phyloP scores from a whole-genome alignment of 2,329 filamentous ascomycete species.

The Pseudocercospora ulei region DNA sequence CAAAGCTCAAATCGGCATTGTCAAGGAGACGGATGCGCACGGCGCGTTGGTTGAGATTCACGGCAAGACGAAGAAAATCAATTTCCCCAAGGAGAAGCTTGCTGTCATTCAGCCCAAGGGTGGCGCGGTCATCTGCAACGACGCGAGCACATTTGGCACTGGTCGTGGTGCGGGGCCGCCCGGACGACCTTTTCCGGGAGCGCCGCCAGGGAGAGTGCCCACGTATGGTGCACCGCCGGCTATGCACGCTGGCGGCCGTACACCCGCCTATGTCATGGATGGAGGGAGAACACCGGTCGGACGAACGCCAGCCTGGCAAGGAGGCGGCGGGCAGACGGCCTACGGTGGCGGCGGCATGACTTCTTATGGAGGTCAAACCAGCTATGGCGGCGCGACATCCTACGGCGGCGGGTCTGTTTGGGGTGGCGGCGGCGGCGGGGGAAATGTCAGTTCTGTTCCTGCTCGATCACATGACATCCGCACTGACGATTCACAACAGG shows the following conservation, averaged over 20 bases:
- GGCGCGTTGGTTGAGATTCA: slow-evolving; percentile 86
- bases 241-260: slow-evolving; percentile 52
- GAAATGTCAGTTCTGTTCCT: slow-evolving; percentile 40
- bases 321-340: slow-evolving; percentile 37
- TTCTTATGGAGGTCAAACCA: slow-evolving; percentile 46
- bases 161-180: slow-evolving; percentile 19
- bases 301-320: slow-evolving; percentile 40
- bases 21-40: slow-evolving; percentile 84
- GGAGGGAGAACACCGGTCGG: slow-evolving; percentile 52
- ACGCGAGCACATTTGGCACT: slow-evolving; percentile 30
- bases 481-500: slow-evolving; percentile 23
- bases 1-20: slow-evolving; percentile 88
- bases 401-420: slow-evolving; percentile 44
- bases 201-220: slow-evolving; percentile 51
- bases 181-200: slow-evolving; percentile 31
- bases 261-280: slow-evolving; percentile 53
- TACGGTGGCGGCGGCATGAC: slow-evolving; percentile 44
- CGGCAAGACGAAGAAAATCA: slow-evolving; percentile 85
- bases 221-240: slow-evolving; percentile 50
- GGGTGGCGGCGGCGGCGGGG: slow-evolving; percentile 25
- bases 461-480: slow-evolving; percentile 62
- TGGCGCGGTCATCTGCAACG: slow-evolving; percentile 65
- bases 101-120: slow-evolving; percentile 71
- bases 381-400: slow-evolving; percentile 51
- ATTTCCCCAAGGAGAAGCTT: slow-evolving; percentile 70